A percentile compares a stretch with the other conserved stretches of the same genome.
phyloP scores from a whole-genome alignment of 1,284 basidiomycete species.

The Apiotrichum gracile region DNA sequence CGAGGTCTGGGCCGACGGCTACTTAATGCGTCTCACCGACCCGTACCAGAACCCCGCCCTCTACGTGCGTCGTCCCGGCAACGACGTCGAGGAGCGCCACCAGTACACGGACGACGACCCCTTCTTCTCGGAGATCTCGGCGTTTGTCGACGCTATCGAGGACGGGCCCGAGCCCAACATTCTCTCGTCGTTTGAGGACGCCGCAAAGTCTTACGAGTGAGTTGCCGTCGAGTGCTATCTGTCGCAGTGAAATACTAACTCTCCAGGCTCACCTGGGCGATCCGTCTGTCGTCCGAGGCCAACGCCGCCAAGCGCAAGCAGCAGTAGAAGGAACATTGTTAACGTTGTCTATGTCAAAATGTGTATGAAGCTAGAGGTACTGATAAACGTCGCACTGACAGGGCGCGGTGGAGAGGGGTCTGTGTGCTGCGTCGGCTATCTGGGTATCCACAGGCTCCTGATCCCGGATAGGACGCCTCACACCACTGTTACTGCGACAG shows the following conservation, averaged over 20 bases:
- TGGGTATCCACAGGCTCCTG: too few species aligned
- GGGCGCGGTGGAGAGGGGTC: too few species aligned
- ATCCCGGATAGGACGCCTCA: too few species aligned
- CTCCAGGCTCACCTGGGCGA: slow-evolving; percentile 51
- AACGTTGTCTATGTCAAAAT: too few species aligned
- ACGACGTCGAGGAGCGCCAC: slow-evolving; percentile 72
- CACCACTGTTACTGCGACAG: too few species aligned
- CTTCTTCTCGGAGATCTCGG: slow-evolving; percentile 84
- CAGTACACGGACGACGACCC: slow-evolving; percentile 77
- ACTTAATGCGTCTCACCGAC: slow-evolving; percentile 65
- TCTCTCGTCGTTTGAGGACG: slow-evolving; percentile 57
- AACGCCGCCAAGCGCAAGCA: background rate
- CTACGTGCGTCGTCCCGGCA: slow-evolving; percentile 74
- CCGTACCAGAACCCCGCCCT: slow-evolving; percentile 69
- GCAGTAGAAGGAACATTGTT: too few species aligned
- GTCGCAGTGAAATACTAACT: too few species aligned
- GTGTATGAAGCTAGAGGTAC: too few species aligned
- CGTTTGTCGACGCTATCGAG: slow-evolving; percentile 75
- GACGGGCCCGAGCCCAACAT: slow-evolving; percentile 43
- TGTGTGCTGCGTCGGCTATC: too few species aligned
- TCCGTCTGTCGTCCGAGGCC: slow-evolving; percentile 49
- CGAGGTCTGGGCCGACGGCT: slow-evolving; percentile 78
- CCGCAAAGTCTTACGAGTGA: slow-evolving; percentile 70
- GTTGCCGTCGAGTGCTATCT: slow-evolving; percentile 10
- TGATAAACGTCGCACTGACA: too few species aligned